phyloP scores from a whole-genome alignment of 495 filamentous ascomycete species.

The Xylaria flabelliformis region DNA sequence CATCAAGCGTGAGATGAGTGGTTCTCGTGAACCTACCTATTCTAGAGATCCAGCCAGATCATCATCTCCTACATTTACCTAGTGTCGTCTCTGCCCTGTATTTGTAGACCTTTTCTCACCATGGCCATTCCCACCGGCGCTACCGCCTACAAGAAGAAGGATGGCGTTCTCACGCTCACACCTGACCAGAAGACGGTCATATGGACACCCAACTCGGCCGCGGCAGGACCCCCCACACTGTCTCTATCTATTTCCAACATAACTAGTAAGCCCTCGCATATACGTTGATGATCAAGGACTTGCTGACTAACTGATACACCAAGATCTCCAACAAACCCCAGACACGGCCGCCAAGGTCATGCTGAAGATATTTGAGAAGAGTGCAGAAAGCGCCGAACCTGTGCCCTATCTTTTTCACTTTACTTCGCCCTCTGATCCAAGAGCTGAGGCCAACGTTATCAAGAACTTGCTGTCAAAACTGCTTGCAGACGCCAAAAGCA shows the following conservation, averaged over 20 bases:
- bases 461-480: conserved; percentile 79
- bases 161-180: conserved; percentile 79
- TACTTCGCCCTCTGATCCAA: conserved; percentile 75
- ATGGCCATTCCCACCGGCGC: conserved; percentile 71
- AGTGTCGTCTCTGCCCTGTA: neutral
- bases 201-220: conserved; percentile 74
- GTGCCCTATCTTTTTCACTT: conserved; percentile 85
- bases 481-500: conserved; percentile 71
- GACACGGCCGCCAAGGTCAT: conserved; percentile 83
- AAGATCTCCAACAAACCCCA: conserved; percentile 91
- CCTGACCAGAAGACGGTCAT: conserved; percentile 72
- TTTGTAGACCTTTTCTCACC: conserved; percentile 7
- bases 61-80: neutral
- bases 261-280: conserved; percentile 64
- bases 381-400: conserved; percentile 59
- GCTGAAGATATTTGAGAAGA: conserved; percentile 81
- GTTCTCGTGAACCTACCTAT: neutral
- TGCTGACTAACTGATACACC: conserved; percentile 23
- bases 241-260: conserved; percentile 76
- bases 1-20: conserved; percentile 14
- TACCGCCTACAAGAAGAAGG: conserved; percentile 93
- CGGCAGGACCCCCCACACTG: conserved; percentile 62
- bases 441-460: conserved; percentile 81
- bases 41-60: neutral
- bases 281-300: neutral